These are phyloP conservation scores for Colletotrichum eleusines DNA, from an alignment of 2,329 filamentous ascomycete genomes.

Conservation along the genomic window DNA sequence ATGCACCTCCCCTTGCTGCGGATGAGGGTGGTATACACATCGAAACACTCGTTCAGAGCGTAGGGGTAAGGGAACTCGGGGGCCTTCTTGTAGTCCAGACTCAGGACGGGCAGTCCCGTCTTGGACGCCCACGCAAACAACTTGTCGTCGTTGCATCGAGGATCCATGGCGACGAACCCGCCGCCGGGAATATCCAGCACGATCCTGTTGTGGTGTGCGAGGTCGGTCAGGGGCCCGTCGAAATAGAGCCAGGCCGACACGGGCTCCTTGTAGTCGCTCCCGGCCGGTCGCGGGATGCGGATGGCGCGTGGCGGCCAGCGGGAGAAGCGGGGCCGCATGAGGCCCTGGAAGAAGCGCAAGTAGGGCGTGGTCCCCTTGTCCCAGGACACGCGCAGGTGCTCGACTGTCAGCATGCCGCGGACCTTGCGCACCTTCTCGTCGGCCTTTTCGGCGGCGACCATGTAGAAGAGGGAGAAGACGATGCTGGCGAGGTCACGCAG, in stretches of 20 bases:
- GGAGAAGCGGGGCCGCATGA: slow-evolving; percentile 84
- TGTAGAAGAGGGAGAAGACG: slow-evolving; percentile 88
- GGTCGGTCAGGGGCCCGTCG: slow-evolving; percentile 83
- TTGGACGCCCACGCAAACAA: slow-evolving; percentile 92
- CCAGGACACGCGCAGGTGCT: slow-evolving; percentile 93
- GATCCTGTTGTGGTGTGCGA: slow-evolving; percentile 81
- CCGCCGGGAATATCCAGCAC: slow-evolving; percentile 93
- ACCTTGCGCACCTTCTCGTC: slow-evolving; percentile 97
- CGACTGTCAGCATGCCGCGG: slow-evolving; percentile 85
- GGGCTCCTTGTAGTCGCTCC: slow-evolving; percentile 86
- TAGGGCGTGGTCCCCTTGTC: slow-evolving; percentile 95
- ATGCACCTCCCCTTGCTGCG: slow-evolving; percentile 57
- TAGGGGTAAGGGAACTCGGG: slow-evolving; percentile 64
- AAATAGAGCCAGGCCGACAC: slow-evolving; percentile 94
- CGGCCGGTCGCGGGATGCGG: slow-evolving; percentile 82
- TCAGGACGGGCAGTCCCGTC: slow-evolving; percentile 88
- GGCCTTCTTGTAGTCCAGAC: slow-evolving; percentile 81
- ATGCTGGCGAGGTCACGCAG: slow-evolving; percentile 85
- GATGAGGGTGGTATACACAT: slow-evolving; percentile 57
- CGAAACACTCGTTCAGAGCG: slow-evolving; percentile 63
- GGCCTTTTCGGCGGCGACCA: slow-evolving; percentile 91
- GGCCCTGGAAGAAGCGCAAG: slow-evolving; percentile 75
- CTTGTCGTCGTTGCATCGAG: slow-evolving; percentile 94
- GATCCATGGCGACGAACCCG: slow-evolving; percentile 96
- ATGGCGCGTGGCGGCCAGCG: slow-evolving; percentile 85